Conservation (phyloP, 306 rosid genomes). For the Malus sylvestris region DNA sequence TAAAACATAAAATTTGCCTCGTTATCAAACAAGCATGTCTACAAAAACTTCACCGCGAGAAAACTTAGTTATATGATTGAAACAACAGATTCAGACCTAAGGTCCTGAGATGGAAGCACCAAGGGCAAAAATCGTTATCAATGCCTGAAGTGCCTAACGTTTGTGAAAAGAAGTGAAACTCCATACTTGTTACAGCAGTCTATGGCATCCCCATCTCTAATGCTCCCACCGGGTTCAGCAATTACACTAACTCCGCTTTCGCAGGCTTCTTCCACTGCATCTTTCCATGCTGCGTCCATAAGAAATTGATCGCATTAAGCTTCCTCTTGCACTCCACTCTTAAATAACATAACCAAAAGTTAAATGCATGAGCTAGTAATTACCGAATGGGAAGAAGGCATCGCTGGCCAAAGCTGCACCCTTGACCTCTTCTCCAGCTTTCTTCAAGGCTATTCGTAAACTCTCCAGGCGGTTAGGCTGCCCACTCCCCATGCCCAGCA, state of each 20-base stretch:
- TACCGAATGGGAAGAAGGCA: slow-evolving; percentile 98
- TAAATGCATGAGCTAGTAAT: neutral
- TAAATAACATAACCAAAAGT: neutral
- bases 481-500: slow-evolving; percentile 98
- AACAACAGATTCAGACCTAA: neutral
- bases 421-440: slow-evolving; percentile 83
- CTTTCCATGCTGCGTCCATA: slow-evolving; percentile 77
- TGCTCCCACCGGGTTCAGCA: slow-evolving; percentile 90
- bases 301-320: neutral
- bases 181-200: slow-evolving; percentile 87
- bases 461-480: slow-evolving; percentile 92
- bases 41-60: neutral
- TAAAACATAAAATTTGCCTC: neutral
- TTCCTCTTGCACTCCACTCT: neutral
- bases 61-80: neutral
- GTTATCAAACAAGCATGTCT: neutral
- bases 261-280: slow-evolving; percentile 96
- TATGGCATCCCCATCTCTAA: slow-evolving; percentile 75
- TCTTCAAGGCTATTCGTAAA: slow-evolving; percentile 71
- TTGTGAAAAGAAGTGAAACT: slow-evolving; percentile 76
- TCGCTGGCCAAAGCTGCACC: slow-evolving; percentile 97
- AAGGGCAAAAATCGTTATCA: slow-evolving; percentile 1
- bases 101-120: neutral
- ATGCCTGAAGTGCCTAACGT: slow-evolving; percentile 87
- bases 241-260: slow-evolving; percentile 58